These are phyloP conservation scores for Auricularia sp. DNA, from an alignment of 768 basidiomycete genomes.

Conservation along the genomic window DNA sequence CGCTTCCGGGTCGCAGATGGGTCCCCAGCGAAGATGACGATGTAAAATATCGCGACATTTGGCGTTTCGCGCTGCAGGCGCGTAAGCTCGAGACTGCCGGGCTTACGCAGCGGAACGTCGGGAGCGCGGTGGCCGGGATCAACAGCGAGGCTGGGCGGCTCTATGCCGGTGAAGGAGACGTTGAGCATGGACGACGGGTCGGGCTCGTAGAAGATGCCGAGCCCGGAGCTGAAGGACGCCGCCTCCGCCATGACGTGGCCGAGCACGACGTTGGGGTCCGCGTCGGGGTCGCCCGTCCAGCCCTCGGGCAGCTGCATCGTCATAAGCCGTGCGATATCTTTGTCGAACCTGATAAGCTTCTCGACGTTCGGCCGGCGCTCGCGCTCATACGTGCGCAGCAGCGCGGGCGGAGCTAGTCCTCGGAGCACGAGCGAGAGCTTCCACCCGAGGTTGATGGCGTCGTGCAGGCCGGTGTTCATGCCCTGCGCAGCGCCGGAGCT, in stretches of 20 bases:
- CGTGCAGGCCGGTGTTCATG: constrained; percentile 11
- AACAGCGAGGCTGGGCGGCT: not conserved
- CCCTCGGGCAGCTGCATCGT: constrained; percentile 7
- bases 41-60: constrained; percentile 10
- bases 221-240: constrained; percentile 12
- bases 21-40: constrained; percentile 11
- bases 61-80: constrained; percentile 9
- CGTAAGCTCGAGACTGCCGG: constrained; percentile 5
- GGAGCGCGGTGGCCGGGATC: constrained; percentile 11
- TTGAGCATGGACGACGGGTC: not conserved
- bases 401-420: constrained; percentile 21
- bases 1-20: constrained; percentile 2
- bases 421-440: constrained; percentile 35
- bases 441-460: constrained; percentile 31
- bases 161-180: no score
- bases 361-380: constrained; percentile 37
- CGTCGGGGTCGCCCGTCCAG: constrained; percentile 6
- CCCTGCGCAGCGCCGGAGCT: constrained; percentile 10
- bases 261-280: constrained; percentile 7
- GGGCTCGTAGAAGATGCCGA: constrained; percentile 10
- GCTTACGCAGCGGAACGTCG: constrained; percentile 8
- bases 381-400: constrained; percentile 32
- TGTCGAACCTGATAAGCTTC: constrained; percentile 25
- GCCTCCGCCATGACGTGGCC: constrained; percentile 8
- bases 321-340: not conserved